Base-by-base conservation (phyloP, 129 eudicot species). In the Artemisia tridentata region DNA sequence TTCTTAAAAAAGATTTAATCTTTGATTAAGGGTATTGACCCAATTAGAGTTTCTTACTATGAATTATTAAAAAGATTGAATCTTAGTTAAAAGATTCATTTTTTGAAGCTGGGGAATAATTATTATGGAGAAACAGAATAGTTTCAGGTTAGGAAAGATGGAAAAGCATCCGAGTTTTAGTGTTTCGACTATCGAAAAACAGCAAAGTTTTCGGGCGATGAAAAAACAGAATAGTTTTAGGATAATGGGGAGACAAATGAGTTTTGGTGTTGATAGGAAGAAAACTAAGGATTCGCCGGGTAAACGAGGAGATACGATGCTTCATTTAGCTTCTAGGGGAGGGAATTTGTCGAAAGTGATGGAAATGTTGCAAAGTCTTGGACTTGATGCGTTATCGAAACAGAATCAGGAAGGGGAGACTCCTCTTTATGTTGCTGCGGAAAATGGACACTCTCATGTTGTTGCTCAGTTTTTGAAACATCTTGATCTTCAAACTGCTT, bases 331-430 rank as follows among this genome's bases (percentile, higher is more conserved):
- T 56, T 90, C 88, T 61, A 78, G 99, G 75, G 91, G 86, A 1
- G 99, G 96, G 49, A 90, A 95, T 84, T 67, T 95, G 55, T 16
- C 65, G 18, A 90, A 78, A 74, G 84, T 84, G 51, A 82, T 79
- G 16, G 97, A 95, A 23, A 87, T 90, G 53, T 53, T 95, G 72
- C 92, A 84, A 65, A 89, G 73, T 76, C 73, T 80, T 62, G 81
- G 81, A 14, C 67, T 71, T n/a, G 81, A 78, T 64, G 92, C 85
- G 78, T 66, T 95, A 16, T 85, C 93, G 0, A 84, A 71, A 79
- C 86, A 88, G 52, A 95, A 95, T 73, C 93, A 80, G 63, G 97
- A 90, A 75, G 99, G 97, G 7, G 99, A 95, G 77, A 95, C 97
- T 38, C 85, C 90, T 75, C 79, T 95, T 49, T 95, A 82, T 81